Evolutionary conservation across 345 rosid species (phyloP), one percentile per base, ranked within the genome.

Genomic region (Geranium rotundifolium): DNA sequence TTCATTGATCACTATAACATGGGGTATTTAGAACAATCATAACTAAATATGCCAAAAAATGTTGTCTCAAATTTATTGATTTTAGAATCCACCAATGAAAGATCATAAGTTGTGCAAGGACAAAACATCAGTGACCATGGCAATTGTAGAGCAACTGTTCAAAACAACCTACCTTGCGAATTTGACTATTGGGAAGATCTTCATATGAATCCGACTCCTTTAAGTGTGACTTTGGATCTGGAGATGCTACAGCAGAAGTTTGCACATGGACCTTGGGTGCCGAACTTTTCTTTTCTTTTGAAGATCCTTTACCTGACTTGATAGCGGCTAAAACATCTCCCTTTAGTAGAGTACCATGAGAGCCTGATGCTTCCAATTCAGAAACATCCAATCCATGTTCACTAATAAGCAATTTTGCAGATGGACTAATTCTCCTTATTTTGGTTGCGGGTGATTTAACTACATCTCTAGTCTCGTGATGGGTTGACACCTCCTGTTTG

Each of bases 161-260:
- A n/a, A 68, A 65, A 74, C 37, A 54, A 77, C 37, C 37, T 31
- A 91, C 98, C 98, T 92, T 92, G 72, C 96, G 98, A 73, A 92
- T 92, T 82, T 92, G 98, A 83, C 86, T 79, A 69, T 92, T 89
- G 63, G 98, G 91, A 16, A 85, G 69, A 77, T 92, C 96, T 81
- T 85, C 88, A 67, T 79, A 89, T 67, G 84, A 78, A 74, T 79
- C 80, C 57, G 80, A 67, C 62, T 68, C 83, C 72, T 78, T 77
- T 64, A 67, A 63, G 29, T 64, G 65, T 72, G 89, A 60, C 72
- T 74, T 73, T 57, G 82, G 71, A 65, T 73, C 82, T 31, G 72
- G 71, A 5, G 27, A 60, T 50, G 62, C 67, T 12, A 29, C 61
- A 63, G 80, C 29, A 39, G 89, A 80, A 56, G 82, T 55, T 69